A percentile compares a stretch with the other conserved stretches of the same genome.
These are phyloP conservation scores for Physaria fendleri DNA, from an alignment of 345 rosid species.

Conservation along the genomic window DNA sequence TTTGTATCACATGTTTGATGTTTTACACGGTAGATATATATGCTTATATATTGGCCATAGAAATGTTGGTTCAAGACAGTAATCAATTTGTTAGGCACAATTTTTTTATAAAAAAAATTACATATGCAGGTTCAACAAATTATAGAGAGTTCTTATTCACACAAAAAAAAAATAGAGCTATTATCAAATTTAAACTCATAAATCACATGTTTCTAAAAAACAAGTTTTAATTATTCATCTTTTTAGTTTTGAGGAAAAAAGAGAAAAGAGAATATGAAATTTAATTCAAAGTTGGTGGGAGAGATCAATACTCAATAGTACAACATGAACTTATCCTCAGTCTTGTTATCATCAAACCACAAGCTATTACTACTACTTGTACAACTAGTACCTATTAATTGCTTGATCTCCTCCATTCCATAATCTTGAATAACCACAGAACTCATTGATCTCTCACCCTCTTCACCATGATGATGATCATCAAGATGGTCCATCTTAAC, in stretches of 20 bases:
- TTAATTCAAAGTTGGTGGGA: not conserved
- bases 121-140: not conserved
- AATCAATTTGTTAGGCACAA: not conserved
- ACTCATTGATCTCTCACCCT: constrained; percentile 25
- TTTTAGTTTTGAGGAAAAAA: not conserved
- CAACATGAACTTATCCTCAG: constrained; percentile 44
- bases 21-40: not conserved
- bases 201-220: not conserved
- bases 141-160: not conserved
- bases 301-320: constrained; percentile 50
- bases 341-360: constrained; percentile 57
- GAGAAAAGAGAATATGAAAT: not conserved
- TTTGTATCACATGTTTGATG: not conserved
- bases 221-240: not conserved
- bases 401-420: constrained; percentile 78
- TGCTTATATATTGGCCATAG: not conserved
- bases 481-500: constrained; percentile 32
- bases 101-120: not conserved
- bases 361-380: constrained; percentile 37
- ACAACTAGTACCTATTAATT: constrained; percentile 49
- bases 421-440: constrained; percentile 27
- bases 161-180: not conserved
- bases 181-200: not conserved
- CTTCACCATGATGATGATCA: constrained; percentile 18
- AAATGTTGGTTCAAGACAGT: not conserved